Conservation (phyloP, 768 basidiomycete species). For the Lyophyllum semitale region DNA sequence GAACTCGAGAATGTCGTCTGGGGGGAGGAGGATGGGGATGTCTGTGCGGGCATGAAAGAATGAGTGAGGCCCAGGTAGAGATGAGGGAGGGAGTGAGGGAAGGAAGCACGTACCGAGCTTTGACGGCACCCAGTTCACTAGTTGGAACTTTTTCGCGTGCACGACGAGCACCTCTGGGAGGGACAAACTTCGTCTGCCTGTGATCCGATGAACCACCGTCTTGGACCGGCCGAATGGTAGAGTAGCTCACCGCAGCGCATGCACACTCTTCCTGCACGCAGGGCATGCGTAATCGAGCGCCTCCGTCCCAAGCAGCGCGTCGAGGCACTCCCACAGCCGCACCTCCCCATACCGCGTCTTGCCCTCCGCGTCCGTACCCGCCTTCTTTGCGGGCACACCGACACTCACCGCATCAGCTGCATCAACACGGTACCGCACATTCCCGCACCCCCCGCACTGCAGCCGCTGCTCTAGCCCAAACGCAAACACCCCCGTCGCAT, state of each 20-base stretch:
- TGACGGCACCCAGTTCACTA: conserved; percentile 94
- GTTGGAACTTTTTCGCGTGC: conserved; percentile 92
- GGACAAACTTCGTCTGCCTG: conserved; percentile 75
- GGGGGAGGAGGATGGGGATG: conserved; percentile 78
- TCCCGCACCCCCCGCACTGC: conserved; percentile 75
- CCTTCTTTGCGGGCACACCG: conserved; percentile 70
- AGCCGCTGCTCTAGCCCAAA: conserved; percentile 88
- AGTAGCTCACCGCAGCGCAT: conserved; percentile 69
- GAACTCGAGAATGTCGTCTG: conserved; percentile 57
- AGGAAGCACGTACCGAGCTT: conserved; percentile 71
- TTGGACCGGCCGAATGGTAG: not conserved
- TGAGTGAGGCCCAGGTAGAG: no score
- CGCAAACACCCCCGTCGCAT: conserved; percentile 76
- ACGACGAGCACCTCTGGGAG: conserved; percentile 89
- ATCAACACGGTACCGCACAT: conserved; percentile 84
- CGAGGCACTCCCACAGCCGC: conserved; percentile 60
- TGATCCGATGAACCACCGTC: not conserved
- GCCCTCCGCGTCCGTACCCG: conserved; percentile 47
- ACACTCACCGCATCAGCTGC: conserved; percentile 77
- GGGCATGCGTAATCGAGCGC: conserved; percentile 82
- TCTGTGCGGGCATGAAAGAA: conserved; percentile 47
- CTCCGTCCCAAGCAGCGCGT: conserved; percentile 58
- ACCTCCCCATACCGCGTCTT: conserved; percentile 69
- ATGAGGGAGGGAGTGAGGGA: not conserved
- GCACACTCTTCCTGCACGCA: conserved; percentile 64